Percentiles rank a stretch among this genome's conserved stretches.
phyloP scores from a whole-genome alignment of 371 early-diverging fungal species.

The Mortierella sp. region DNA sequence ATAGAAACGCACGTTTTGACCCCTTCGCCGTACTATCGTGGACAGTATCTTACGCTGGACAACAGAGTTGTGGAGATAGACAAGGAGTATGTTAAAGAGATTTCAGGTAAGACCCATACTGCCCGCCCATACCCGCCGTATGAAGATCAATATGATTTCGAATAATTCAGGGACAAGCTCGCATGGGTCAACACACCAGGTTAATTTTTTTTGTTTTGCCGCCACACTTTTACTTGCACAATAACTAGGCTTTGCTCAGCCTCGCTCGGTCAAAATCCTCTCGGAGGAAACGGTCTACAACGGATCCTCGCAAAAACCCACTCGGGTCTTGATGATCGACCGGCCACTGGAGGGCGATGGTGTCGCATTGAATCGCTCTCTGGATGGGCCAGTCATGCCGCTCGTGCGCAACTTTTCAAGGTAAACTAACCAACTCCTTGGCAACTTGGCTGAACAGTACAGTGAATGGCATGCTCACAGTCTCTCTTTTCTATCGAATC shows the following conservation, averaged over 20 bases:
- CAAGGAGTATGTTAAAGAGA: conserved; percentile 62
- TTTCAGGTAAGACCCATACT: conserved; percentile 59
- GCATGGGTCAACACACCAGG: neutral
- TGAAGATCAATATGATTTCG: neutral
- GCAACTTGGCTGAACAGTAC: neutral
- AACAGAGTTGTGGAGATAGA: conserved; percentile 71
- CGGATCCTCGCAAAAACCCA: conserved; percentile 59
- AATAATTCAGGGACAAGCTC: neutral
- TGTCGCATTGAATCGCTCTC: conserved; percentile 29
- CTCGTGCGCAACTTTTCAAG: conserved; percentile 62
- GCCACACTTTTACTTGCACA: neutral
- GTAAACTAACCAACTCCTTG: conserved; percentile 47
- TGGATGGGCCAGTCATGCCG: conserved; percentile 59
- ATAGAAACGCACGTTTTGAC: conserved; percentile 73
- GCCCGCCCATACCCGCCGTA: neutral
- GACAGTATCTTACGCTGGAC: conserved; percentile 68
- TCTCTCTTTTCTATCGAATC: neutral
- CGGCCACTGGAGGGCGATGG: conserved; percentile 69
- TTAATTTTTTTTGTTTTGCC: neutral
- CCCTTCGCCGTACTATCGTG: conserved; percentile 71
- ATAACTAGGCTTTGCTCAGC: conserved; percentile 66
- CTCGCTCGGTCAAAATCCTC: conserved; percentile 66
- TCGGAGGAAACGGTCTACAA: conserved; percentile 68
- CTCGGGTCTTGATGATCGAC: conserved; percentile 65
- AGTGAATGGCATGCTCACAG: neutral